Evolutionary conservation across 1,139 yeast genomes (phyloP), one percentile per base, ranked within the genome.

Genomic region (Saccharomyces hybrid): DNA sequence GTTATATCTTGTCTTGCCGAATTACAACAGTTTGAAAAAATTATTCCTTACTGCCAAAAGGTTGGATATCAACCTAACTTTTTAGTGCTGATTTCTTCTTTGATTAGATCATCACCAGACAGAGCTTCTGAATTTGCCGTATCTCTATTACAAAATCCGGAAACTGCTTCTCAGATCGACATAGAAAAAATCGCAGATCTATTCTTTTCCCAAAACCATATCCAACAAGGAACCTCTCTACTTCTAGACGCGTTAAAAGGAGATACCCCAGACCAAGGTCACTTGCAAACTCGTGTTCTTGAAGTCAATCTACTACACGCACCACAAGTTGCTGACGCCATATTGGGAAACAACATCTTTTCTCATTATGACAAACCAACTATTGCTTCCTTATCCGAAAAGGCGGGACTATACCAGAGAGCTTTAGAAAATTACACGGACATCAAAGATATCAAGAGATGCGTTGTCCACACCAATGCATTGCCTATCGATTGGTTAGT

Each of bases 271-370:
- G 88, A 93, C 59, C 97, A 93, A 69, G 98, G 97, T 16, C 96
- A 90, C 67, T 78, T 95, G 69, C 99, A 95, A 78, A 95, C 99
- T 14, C 84, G 95, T 68, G 84, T 95, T 53, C 81, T 95, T 64
- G 99, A 95, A 74, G 90, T 88, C 63, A 95, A 95, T 72, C 78
- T 95, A 70, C 74, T 88, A 70, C 95, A 91, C 70, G 99, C 99
- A 9, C 99, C 99, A 52, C 99, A 95, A 78, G 99, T 95, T 56
- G 99, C 99, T 48, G 99, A 95, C 75, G 99, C 99, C 20, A 95
- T 93, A 62, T 80, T 93, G 68, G 97, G 98, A 57, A 93, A 93
- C 73, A 85, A 86, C 59, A 91, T 93, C 90, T 95, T 95, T 75
- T 84, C 93, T 61, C 97, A 91, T 69, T 93, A 89, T 72, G 99